Evolutionary conservation across 768 basidiomycete species (phyloP).

Genomic region (Hydnum rufescens): DNA sequence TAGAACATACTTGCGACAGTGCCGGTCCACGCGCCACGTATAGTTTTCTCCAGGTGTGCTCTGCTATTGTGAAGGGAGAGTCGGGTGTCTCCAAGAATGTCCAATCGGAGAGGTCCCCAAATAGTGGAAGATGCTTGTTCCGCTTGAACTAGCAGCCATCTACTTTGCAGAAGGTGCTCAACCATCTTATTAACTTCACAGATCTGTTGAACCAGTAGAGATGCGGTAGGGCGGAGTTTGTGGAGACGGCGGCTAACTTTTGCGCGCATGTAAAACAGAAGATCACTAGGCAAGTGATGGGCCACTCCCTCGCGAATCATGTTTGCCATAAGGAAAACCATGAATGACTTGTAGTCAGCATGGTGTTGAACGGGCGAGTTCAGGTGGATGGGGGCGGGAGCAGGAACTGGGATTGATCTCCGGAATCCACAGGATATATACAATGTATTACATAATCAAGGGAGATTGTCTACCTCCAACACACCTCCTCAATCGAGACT

Average conservation of each 20-base stretch:
- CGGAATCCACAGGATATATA: no score
- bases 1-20: not conserved
- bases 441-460: no score
- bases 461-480: no score
- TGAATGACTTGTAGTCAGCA: constrained; percentile 28
- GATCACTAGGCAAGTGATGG: constrained; percentile 12
- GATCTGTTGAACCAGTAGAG: not conserved
- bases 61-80: not conserved
- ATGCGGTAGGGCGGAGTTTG: constrained; percentile 6
- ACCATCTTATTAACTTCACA: not conserved
- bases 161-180: not conserved
- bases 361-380: no score
- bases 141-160: not conserved
- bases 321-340: constrained; percentile 22
- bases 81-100: constrained; percentile 1
- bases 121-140: not conserved
- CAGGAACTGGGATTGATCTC: no score
- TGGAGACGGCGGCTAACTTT: constrained; percentile 15
- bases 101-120: not conserved
- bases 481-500: no score
- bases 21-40: not conserved
- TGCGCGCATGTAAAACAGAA: constrained; percentile 16
- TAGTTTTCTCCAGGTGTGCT: not conserved
- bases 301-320: constrained; percentile 15
- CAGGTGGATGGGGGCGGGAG: no score